Conservation (phyloP, 345 rosid species). For the Brassica juncea region DNA sequence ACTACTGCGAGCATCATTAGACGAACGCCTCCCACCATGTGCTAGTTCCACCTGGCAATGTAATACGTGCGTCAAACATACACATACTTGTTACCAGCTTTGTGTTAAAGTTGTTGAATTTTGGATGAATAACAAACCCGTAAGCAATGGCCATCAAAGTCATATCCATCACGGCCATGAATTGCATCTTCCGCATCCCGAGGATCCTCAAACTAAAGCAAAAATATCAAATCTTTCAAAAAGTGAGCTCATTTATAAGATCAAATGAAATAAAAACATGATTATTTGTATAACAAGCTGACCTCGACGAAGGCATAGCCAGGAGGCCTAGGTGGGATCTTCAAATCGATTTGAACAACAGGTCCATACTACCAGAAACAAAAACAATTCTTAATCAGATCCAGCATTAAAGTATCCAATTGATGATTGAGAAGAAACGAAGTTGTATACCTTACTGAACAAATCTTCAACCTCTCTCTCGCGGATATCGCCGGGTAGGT, state of each 20-base stretch:
- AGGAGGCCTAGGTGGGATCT: conserved; percentile 98
- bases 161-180: conserved; percentile 95
- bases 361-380: conserved; percentile 76
- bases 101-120: background rate
- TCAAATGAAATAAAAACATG: background rate
- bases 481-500: conserved; percentile 97
- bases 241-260: background rate
- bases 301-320: conserved; percentile 99
- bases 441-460: conserved; percentile 72
- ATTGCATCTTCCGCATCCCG: conserved; percentile 99
- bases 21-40: conserved; percentile 89
- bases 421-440: background rate
- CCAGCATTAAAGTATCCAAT: background rate
- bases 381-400: background rate
- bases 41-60: conserved; percentile 85
- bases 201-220: conserved; percentile 77
- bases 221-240: background rate
- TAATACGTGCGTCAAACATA: background rate
- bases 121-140: conserved; percentile 50
- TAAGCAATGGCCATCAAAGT: conserved; percentile 83
- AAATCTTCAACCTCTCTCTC: conserved; percentile 93
- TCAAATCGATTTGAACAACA: conserved; percentile 82
- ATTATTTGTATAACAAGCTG: background rate
- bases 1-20: conserved; percentile 72
- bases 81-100: background rate